Evolutionary conservation across 768 basidiomycete genomes (phyloP).

Genomic region (Leccinum obscurum): DNA sequence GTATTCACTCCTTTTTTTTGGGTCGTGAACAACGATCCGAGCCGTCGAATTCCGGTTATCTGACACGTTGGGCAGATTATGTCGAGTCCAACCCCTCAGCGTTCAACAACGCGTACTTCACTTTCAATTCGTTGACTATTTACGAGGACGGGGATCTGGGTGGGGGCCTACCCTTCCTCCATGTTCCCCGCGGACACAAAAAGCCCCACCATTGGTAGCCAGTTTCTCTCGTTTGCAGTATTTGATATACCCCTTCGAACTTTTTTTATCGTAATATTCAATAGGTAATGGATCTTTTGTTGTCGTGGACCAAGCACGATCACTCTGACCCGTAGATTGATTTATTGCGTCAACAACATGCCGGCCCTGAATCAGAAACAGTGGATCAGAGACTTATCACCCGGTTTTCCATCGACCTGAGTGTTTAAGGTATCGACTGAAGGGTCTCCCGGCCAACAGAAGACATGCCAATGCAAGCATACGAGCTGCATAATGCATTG

Average conservation of each 20-base stretch:
- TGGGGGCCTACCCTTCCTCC: not conserved
- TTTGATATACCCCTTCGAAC: not conserved
- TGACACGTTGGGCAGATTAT: slow-evolving; percentile 18
- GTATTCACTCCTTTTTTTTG: slow-evolving; percentile 5
- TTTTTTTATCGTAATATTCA: not conserved
- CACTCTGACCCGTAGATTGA: not conserved
- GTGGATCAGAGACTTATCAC: too few relatives aligned
- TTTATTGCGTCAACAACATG: too few relatives aligned
- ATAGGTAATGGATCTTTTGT: not conserved
- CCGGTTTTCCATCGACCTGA: too few relatives aligned
- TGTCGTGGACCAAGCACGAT: not conserved
- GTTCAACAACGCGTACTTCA: slow-evolving; percentile 43
- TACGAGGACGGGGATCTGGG: slow-evolving; percentile 21
- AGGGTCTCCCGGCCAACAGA: too few relatives aligned
- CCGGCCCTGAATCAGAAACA: too few relatives aligned
- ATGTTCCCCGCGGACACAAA: not conserved
- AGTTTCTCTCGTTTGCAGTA: not conserved
- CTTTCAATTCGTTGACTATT: slow-evolving; percentile 38
- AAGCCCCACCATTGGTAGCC: not conserved
- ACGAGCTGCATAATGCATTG: too few relatives aligned
- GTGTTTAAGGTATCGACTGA: too few relatives aligned
- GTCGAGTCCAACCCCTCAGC: slow-evolving; percentile 40
- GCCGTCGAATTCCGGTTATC: not conserved
- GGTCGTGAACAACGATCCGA: not conserved
- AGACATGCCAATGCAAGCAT: slow-evolving; percentile 20